Evolutionary conservation across 495 filamentous ascomycete species (phyloP).

Genomic region (Lentithecium fluviatile): DNA sequence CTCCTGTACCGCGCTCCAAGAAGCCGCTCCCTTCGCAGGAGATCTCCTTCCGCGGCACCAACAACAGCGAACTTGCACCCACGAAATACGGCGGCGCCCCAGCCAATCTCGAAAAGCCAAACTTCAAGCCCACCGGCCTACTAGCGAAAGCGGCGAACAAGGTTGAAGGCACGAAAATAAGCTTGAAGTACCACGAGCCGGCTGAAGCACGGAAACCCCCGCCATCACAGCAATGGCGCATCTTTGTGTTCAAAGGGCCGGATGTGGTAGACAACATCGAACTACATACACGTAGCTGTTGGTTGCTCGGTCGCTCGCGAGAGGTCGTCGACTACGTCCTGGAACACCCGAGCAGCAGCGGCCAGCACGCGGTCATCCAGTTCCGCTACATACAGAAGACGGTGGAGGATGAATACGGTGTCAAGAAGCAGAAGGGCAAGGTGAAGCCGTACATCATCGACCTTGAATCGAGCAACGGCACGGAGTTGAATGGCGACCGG

Average conservation of each 20-base stretch:
- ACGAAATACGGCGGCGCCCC: constrained; percentile 26
- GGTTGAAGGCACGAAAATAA: constrained; percentile 63
- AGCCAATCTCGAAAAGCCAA: constrained; percentile 65
- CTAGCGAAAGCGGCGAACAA: constrained; percentile 89
- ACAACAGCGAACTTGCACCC: constrained; percentile 11
- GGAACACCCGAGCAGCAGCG: constrained; percentile 88
- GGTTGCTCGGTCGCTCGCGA: constrained; percentile 81
- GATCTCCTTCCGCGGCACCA: constrained; percentile 39
- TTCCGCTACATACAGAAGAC: constrained; percentile 71
- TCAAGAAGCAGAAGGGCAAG: constrained; percentile 61
- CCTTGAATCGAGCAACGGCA: constrained; percentile 91
- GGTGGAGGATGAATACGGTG: constrained; percentile 81
- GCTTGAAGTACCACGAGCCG: constrained; percentile 95
- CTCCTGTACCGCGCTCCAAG: constrained; percentile 31
- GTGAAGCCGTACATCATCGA: constrained; percentile 93
- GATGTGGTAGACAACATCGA: constrained; percentile 79
- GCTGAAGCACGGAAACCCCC: constrained; percentile 87
- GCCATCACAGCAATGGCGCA: constrained; percentile 71
- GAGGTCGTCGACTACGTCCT: constrained; percentile 77
- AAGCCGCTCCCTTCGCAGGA: constrained; percentile 43
- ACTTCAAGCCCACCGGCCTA: constrained; percentile 74
- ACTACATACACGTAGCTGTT: constrained; percentile 74
- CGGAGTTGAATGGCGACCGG: constrained; percentile 71
- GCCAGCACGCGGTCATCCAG: constrained; percentile 94
- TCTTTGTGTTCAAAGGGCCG: constrained; percentile 89